Conservation (phyloP, 1,284 basidiomycete species). For the Papiliotrema fonsecae region DNA sequence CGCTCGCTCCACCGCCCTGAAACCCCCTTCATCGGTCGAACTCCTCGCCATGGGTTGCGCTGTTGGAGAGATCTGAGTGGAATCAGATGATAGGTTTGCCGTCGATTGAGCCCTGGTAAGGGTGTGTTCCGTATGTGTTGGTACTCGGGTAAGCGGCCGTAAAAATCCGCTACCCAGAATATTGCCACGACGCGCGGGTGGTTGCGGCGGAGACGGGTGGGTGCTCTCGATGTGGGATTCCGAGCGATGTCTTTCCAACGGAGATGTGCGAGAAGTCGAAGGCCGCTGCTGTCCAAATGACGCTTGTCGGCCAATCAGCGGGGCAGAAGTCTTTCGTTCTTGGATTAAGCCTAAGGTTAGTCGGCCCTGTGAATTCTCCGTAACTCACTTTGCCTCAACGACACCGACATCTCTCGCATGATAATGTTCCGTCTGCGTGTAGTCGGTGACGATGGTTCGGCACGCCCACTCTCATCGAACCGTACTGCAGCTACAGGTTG, state of each 20-base stretch:
- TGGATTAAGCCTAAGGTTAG: constrained; percentile 35
- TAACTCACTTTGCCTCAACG: constrained; percentile 39
- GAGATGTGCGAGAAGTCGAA: no score
- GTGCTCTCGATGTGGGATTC: background rate
- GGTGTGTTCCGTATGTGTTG: background rate
- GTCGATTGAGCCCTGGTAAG: constrained; percentile 21
- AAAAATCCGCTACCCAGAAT: constrained; percentile 34
- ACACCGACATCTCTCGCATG: constrained; percentile 45
- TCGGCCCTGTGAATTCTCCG: no score
- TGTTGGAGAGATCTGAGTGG: background rate
- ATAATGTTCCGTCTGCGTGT: constrained; percentile 39
- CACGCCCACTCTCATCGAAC: constrained; percentile 26
- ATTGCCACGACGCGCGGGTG: constrained; percentile 9
- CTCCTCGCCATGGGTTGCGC: constrained; percentile 33
- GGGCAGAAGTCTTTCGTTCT: constrained; percentile 17
- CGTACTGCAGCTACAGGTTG: constrained; percentile 7
- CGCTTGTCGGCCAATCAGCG: background rate
- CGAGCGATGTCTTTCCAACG: no score
- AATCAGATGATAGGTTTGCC: constrained; percentile 13
- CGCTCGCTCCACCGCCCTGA: constrained; percentile 14
- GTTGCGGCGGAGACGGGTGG: constrained; percentile 8
- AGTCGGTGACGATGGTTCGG: constrained; percentile 35
- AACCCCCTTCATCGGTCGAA: constrained; percentile 30
- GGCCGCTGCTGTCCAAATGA: background rate
- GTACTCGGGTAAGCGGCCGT: constrained; percentile 36